Evolutionary conservation across 2,329 filamentous ascomycete genomes (phyloP).

Genomic region (Diaporthe velutina): DNA sequence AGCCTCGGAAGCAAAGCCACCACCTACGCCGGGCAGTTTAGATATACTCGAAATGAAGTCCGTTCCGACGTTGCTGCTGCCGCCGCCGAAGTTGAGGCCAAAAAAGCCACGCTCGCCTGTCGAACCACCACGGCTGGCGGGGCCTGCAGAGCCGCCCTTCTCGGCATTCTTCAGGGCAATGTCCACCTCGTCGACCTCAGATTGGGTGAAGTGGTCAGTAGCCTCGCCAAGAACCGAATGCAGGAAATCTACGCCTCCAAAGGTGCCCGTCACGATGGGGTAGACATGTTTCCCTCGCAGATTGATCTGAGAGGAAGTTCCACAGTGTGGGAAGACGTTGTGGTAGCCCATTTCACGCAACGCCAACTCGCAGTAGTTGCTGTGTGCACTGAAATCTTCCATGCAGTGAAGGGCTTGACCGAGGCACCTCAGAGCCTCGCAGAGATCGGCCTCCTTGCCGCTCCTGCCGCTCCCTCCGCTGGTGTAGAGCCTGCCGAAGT

Average conservation of each 20-base stretch:
- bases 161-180: slow-evolving; percentile 78
- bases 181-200: slow-evolving; percentile 86
- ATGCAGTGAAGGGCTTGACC: slow-evolving; percentile 83
- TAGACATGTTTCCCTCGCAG: slow-evolving; percentile 76
- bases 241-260: slow-evolving; percentile 86
- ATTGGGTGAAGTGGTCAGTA: slow-evolving; percentile 86
- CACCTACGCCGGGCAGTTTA: slow-evolving; percentile 79
- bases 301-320: slow-evolving; percentile 74
- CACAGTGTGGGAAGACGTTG: slow-evolving; percentile 81
- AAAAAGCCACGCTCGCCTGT: slow-evolving; percentile 49
- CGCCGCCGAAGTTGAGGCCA: slow-evolving; percentile 50
- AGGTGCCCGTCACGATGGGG: slow-evolving; percentile 79
- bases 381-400: slow-evolving; percentile 85
- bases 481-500: slow-evolving; percentile 82
- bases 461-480: slow-evolving; percentile 70
- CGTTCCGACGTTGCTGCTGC: slow-evolving; percentile 47
- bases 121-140: slow-evolving; percentile 42
- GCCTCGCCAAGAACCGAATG: slow-evolving; percentile 84
- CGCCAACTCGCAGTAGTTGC: slow-evolving; percentile 85
- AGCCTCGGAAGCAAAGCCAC: slow-evolving; percentile 76
- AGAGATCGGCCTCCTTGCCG: slow-evolving; percentile 82
- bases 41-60: slow-evolving; percentile 80
- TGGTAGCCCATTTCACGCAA: slow-evolving; percentile 78
- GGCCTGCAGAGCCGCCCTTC: slow-evolving; percentile 47
- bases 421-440: slow-evolving; percentile 81